Conservation (phyloP, 1,139 yeast genomes). For the Candida tropicalis region DNA sequence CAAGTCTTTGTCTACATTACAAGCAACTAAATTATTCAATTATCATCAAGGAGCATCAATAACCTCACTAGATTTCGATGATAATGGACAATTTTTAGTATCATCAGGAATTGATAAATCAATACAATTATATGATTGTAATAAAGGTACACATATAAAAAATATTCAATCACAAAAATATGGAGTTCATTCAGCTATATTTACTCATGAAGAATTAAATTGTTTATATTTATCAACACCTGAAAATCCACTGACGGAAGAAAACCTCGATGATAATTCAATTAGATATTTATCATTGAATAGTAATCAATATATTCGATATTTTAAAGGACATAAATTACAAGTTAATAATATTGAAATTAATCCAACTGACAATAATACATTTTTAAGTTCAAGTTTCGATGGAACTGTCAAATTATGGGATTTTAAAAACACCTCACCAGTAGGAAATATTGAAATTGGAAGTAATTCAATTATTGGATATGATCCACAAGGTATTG, state of each 20-base stretch:
- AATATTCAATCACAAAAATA: conserved; percentile 85
- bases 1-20: conserved; percentile 48
- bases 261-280: conserved; percentile 48
- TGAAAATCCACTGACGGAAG: conserved; percentile 33
- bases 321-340: conserved; percentile 84
- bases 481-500: conserved; percentile 81
- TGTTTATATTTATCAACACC: conserved; percentile 85
- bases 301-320: conserved; percentile 78
- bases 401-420: conserved; percentile 85
- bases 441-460: conserved; percentile 64
- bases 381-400: conserved; percentile 66
- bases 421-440: conserved; percentile 71
- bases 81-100: conserved; percentile 76
- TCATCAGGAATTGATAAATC: conserved; percentile 83
- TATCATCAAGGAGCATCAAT: conserved; percentile 61
- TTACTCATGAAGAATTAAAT: conserved; percentile 74
- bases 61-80: conserved; percentile 85
- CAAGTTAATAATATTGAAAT: conserved; percentile 74
- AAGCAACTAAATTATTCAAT: conserved; percentile 60
- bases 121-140: conserved; percentile 80
- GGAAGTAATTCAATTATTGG: conserved; percentile 62
- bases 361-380: conserved; percentile 71
- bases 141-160: conserved; percentile 64
- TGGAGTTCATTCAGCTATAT: conserved; percentile 86
- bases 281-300: conserved; percentile 75